Evolutionary conservation across 345 rosid genomes (phyloP), one percentile per base, ranked within the genome.

Genomic region (Ailanthus altissimus): DNA sequence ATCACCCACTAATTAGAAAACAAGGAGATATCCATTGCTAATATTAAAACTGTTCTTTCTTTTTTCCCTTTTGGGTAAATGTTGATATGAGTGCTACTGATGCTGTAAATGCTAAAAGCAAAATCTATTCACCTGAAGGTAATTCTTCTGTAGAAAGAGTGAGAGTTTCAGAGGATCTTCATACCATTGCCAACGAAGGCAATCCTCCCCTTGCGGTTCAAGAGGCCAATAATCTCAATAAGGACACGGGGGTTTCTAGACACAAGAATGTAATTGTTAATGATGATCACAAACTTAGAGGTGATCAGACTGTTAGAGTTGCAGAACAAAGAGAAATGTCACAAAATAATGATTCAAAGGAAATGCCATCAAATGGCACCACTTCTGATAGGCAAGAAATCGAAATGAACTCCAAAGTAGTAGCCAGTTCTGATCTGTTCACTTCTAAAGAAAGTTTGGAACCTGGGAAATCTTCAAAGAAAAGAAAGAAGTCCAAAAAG

Each of bases 401-500:
- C 18, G 26, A 43, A 26, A 21, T 42, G 15, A 67, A 61, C 74
- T 20, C 67, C 56, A 79, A 51, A 64, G 57, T 7, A 10, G 40
- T 23, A 51, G 66, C 43, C 10, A 45, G 21, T 32, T 42, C 83
- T 38, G 15, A 62, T 21, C 26, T 62, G 13, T 45, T 20, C 1
- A 75, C 79, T 14, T 21, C 62, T 36, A 67, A 70, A 26, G 76
- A 47, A 60, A 61, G 32, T 47, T 49, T 23, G 77, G 73, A 76
- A 67, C 78, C 68, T 60, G 28, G 28, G 76, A 87, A 77, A 75
- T 28, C 87, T 70, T 77, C 84, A 5, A 88, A 85, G 86, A 82
- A 79, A 75, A 86, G 67, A 54, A 92, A 60, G 84, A 86, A 84
- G 78, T 75, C 84, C 40, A 88, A 57, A 62, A 90, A 76, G 57